phyloP scores from a whole-genome alignment of 1,284 basidiomycete species.

The Salmacisia buchloeana region DNA sequence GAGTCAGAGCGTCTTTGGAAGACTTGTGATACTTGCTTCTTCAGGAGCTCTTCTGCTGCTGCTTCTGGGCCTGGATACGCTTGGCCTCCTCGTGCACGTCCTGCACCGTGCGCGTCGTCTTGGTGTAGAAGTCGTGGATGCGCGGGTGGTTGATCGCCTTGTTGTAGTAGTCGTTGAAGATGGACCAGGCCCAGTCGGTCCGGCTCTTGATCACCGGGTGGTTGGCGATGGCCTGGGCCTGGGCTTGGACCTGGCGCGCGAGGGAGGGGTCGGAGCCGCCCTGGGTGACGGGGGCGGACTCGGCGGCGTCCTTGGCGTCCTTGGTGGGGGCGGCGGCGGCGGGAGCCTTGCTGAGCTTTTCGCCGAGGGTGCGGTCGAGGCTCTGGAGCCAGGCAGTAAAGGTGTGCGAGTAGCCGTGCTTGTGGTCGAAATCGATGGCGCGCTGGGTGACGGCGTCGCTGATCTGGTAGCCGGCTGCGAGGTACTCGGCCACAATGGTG shows the following conservation, averaged over 20 bases:
- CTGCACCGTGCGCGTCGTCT: conserved; percentile 69
- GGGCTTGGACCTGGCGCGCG: conserved; percentile 25
- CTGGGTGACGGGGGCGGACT: conserved; percentile 18
- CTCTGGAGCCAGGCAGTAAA: conserved; percentile 35
- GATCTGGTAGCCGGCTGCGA: conserved; percentile 39
- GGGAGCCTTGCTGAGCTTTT: conserved; percentile 25
- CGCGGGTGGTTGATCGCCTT: conserved; percentile 34
- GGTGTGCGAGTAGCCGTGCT: conserved; percentile 35
- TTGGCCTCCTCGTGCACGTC: conserved; percentile 84
- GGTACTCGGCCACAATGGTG: conserved; percentile 39
- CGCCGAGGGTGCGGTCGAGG: conserved; percentile 35
- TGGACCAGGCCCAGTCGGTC: conserved; percentile 35
- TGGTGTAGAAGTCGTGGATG: conserved; percentile 65
- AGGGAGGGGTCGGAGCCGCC: conserved; percentile 24
- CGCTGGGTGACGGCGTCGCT: conserved; percentile 38
- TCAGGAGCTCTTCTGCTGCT: no score
- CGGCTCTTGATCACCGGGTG: conserved; percentile 36
- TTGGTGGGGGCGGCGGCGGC: conserved; percentile 19
- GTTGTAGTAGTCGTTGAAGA: conserved; percentile 42
- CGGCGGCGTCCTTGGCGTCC: conserved; percentile 27
- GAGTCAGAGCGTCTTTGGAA: no score
- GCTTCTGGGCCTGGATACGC: conserved; percentile 63
- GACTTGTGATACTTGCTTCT: no score
- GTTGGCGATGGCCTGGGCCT: conserved; percentile 27
- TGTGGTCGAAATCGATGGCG: conserved; percentile 41